Percentiles rank a stretch among this genome's conserved stretches.
phyloP scores from a whole-genome alignment of 441 rosid genomes.

The Francoa sonchifolia region DNA sequence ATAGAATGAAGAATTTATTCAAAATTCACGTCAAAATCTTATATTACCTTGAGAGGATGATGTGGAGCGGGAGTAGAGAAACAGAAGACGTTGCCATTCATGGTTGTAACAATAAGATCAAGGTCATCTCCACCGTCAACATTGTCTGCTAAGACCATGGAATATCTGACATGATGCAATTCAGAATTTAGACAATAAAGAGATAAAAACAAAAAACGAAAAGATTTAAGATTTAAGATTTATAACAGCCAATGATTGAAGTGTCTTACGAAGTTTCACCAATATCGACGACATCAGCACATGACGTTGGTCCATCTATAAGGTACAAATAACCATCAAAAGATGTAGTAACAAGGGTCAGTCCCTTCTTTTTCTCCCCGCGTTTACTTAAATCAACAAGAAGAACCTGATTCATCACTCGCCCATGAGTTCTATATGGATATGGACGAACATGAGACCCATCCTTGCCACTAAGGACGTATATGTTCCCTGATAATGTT shows the following conservation, averaged over 20 bases:
- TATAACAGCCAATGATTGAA: slow-evolving; percentile 3
- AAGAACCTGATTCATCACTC: slow-evolving; percentile 97
- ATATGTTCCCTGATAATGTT: slow-evolving; percentile 83
- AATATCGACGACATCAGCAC: slow-evolving; percentile 93
- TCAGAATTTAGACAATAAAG: slow-evolving; percentile 10
- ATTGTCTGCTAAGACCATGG: slow-evolving; percentile 97
- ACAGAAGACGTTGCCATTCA: slow-evolving; percentile 98
- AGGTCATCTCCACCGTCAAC: slow-evolving; percentile 99
- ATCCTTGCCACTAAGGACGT: slow-evolving; percentile 92
- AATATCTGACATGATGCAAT: slow-evolving; percentile 48
- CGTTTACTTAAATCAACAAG: slow-evolving; percentile 80
- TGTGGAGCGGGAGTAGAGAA: slow-evolving; percentile 93
- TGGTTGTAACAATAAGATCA: slow-evolving; percentile 91
- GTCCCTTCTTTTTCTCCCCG: slow-evolving; percentile 76
- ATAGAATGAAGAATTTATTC: too few species aligned
- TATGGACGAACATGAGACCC: slow-evolving; percentile 89
- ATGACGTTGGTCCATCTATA: slow-evolving; percentile 96
- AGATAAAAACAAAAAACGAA: slow-evolving; percentile 6
- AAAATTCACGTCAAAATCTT: slow-evolving; percentile 9
- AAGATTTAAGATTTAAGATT: slow-evolving; percentile 1
- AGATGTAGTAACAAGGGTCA: slow-evolving; percentile 85
- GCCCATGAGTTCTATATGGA: slow-evolving; percentile 96
- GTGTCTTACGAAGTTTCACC: slow-evolving; percentile 94
- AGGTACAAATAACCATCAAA: slow-evolving; percentile 96
- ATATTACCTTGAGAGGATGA: slow-evolving; percentile 89